phyloP scores from a whole-genome alignment of 202 grass and related monocot species.

The Digitaria exilis region DNA sequence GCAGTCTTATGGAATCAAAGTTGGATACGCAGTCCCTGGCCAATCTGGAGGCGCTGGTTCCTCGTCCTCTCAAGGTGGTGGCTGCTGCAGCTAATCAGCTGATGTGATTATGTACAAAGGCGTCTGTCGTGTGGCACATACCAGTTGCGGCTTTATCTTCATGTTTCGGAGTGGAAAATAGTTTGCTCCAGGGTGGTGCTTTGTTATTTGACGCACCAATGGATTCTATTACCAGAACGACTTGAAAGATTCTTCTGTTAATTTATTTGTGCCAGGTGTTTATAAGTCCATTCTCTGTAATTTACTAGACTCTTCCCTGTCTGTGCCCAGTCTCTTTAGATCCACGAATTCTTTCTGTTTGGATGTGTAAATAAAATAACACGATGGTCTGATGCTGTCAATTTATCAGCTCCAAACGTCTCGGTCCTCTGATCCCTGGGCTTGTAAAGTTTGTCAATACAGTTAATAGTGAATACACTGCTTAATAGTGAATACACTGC shows the following conservation, averaged over 20 bases:
- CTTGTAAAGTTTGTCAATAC: too few relatives aligned
- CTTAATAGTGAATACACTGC: too few relatives aligned
- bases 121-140: conserved; percentile 19
- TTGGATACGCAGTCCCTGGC: conserved; percentile 68
- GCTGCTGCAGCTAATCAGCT: conserved; percentile 68
- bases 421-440: too few relatives aligned
- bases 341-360: conserved; percentile 24
- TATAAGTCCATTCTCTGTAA: conserved; percentile 36
- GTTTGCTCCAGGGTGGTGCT: conserved; percentile 42
- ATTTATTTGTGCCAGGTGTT: conserved; percentile 38
- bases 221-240: conserved; percentile 15
- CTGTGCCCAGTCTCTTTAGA: conserved; percentile 12
- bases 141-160: not conserved
- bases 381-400: not conserved
- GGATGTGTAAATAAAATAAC: conserved; percentile 38
- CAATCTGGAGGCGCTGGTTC: conserved; percentile 67
- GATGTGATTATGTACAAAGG: conserved; percentile 30
- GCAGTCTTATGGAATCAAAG: conserved; percentile 95
- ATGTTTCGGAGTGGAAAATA: conserved; percentile 23
- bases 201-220: conserved; percentile 48
- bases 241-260: conserved; percentile 31
- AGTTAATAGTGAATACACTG: too few relatives aligned
- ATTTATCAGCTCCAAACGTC: too few relatives aligned
- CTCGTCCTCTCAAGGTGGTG: conserved; percentile 68
- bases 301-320: not conserved